Conservation (phyloP, 306 rosid species). For the Rosa multiflora region DNA sequence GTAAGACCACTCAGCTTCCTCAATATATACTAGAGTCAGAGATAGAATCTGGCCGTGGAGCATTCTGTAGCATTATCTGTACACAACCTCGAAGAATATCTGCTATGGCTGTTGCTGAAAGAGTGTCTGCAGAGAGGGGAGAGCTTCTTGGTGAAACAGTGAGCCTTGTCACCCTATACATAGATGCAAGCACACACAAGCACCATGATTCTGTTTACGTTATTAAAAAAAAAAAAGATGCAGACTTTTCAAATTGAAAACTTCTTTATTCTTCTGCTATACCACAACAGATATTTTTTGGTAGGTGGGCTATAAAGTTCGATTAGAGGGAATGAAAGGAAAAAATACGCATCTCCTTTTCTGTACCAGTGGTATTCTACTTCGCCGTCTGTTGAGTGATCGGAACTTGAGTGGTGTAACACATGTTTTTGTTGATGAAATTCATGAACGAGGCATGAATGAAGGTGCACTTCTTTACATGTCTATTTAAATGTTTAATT, state of each 20-base stretch:
- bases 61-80: conserved; percentile 57
- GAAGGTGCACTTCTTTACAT: conserved; percentile 40
- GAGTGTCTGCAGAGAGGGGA: conserved; percentile 61
- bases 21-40: conserved; percentile 58
- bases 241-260: conserved; percentile 36
- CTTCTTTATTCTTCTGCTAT: conserved; percentile 59
- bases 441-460: conserved; percentile 68
- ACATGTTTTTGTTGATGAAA: conserved; percentile 64
- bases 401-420: conserved; percentile 52
- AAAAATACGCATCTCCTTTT: conserved; percentile 61
- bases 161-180: conserved; percentile 30
- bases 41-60: conserved; percentile 64
- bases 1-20: conserved; percentile 66
- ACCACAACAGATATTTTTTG: conserved; percentile 78
- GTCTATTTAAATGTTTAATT: conserved; percentile 2
- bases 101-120: conserved; percentile 59
- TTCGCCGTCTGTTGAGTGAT: conserved; percentile 58
- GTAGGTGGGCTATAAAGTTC: conserved; percentile 64
- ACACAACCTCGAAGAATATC: conserved; percentile 62
- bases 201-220: neutral
- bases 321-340: conserved; percentile 60
- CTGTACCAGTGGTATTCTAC: conserved; percentile 63
- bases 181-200: conserved; percentile 19
- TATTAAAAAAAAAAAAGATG: conserved; percentile 11
- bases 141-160: conserved; percentile 59